A percentile compares a stretch with the other conserved stretches of the same genome.
phyloP scores from a whole-genome alignment of 495 filamentous ascomycete genomes.

The Aspergillus asperescens region DNA sequence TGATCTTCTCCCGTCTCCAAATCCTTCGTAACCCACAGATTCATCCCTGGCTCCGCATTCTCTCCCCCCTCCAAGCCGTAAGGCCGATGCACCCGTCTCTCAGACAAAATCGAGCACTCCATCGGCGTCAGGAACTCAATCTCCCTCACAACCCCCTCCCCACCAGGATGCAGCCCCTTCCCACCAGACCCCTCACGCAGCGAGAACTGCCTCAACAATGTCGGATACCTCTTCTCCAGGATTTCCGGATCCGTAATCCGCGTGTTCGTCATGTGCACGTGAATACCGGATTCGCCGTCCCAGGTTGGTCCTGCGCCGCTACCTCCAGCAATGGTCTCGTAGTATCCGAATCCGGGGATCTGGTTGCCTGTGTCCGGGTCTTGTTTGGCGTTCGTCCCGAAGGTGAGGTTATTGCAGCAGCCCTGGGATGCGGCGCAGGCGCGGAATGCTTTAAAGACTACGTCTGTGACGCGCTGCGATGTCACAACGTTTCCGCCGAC shows the following conservation, averaged over 20 bases:
- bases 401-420: constrained; percentile 78
- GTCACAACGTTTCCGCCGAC: constrained; percentile 96
- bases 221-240: constrained; percentile 92
- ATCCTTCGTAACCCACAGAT: constrained; percentile 74
- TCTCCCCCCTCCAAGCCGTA: constrained; percentile 89
- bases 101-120: constrained; percentile 82
- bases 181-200: constrained; percentile 66
- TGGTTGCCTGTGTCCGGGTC: constrained; percentile 77
- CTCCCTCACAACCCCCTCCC: constrained; percentile 86
- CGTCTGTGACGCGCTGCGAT: constrained; percentile 85
- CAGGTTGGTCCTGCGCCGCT: constrained; percentile 82
- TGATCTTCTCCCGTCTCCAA: constrained; percentile 25
- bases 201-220: constrained; percentile 77
- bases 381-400: constrained; percentile 37
- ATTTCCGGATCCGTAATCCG: constrained; percentile 93
- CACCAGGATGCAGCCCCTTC: constrained; percentile 69
- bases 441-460: constrained; percentile 84
- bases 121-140: constrained; percentile 91
- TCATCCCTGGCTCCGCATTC: constrained; percentile 72
- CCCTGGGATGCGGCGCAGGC: constrained; percentile 91
- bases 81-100: constrained; percentile 79
- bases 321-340: constrained; percentile 94
- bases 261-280: constrained; percentile 99
- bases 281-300: constrained; percentile 86
- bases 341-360: constrained; percentile 88